Evolutionary conservation across 768 basidiomycete genomes (phyloP).

Genomic region (Strobilomyces echinocephalus): DNA sequence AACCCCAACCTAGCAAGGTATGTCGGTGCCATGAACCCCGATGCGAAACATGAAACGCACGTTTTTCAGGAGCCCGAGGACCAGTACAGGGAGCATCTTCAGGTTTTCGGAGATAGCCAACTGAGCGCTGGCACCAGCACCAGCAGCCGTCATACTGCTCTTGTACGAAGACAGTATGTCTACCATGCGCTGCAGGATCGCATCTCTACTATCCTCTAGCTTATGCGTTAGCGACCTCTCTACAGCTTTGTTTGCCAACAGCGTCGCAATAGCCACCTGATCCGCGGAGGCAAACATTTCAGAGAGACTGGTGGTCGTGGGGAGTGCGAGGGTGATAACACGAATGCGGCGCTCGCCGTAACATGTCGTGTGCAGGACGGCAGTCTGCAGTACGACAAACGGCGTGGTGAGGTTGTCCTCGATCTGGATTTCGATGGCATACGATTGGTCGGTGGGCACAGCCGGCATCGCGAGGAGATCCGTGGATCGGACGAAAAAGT

Average conservation of each 20-base stretch:
- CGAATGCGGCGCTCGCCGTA: conserved; percentile 91
- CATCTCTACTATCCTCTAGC: conserved; percentile 84
- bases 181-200: conserved; percentile 76
- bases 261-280: conserved; percentile 78
- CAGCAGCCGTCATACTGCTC: conserved; percentile 91
- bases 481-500: conserved; percentile 97
- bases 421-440: conserved; percentile 92
- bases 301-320: conserved; percentile 81
- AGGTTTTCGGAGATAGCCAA: conserved; percentile 89
- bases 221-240: conserved; percentile 82
- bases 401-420: conserved; percentile 90
- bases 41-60: conserved; percentile 41
- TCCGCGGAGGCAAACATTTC: conserved; percentile 90
- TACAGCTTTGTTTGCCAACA: conserved; percentile 89
- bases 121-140: conserved; percentile 90
- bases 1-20: conserved; percentile 66
- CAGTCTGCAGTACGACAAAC: conserved; percentile 92
- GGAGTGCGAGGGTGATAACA: conserved; percentile 82
- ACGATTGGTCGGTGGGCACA: conserved; percentile 94
- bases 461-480: conserved; percentile 94
- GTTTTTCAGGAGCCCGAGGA: conserved; percentile 91
- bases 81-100: conserved; percentile 88
- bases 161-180: conserved; percentile 88
- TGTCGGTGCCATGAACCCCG: neutral
- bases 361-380: conserved; percentile 90